A percentile compares a stretch with the other conserved stretches of the same genome.
phyloP scores from a whole-genome alignment of 176 grass and related monocot genomes.

The Tillandsia leiboldiana region DNA sequence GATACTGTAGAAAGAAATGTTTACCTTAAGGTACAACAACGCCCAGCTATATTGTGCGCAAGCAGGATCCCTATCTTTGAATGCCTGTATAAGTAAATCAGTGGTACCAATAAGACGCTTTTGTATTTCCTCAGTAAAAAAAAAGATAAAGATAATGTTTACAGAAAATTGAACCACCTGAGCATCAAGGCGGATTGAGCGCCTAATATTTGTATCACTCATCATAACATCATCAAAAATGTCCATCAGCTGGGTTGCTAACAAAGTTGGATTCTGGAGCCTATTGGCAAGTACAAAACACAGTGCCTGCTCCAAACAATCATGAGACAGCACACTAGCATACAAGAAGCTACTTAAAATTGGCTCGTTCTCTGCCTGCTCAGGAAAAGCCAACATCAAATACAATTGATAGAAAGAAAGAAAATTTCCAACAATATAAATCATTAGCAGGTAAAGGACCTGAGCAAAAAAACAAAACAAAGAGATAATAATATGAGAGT shows the following conservation, averaged over 20 bases:
- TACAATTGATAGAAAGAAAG: neutral
- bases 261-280: conserved; percentile 82
- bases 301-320: conserved; percentile 71
- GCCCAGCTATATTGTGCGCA: conserved; percentile 95
- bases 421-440: neutral
- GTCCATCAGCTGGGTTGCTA: conserved; percentile 91
- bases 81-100: conserved; percentile 48
- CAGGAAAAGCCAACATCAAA: neutral
- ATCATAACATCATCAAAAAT: conserved; percentile 93
- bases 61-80: conserved; percentile 95
- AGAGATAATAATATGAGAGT: no score
- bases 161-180: conserved; percentile 40
- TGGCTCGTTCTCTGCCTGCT: conserved; percentile 89
- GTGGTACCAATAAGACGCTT: neutral
- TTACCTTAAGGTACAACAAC: conserved; percentile 85
- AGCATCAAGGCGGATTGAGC: conserved; percentile 91
- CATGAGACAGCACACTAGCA: conserved; percentile 79
- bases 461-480: no score
- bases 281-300: conserved; percentile 87
- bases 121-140: neutral
- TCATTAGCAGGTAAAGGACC: neutral
- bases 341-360: conserved; percentile 98
- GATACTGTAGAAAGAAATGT: no score
- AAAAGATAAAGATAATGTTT: conserved; percentile 6
- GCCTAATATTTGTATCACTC: conserved; percentile 61